Evolutionary conservation across 768 basidiomycete species (phyloP).

Genomic region (Rhodotorula taiwanensis): DNA sequence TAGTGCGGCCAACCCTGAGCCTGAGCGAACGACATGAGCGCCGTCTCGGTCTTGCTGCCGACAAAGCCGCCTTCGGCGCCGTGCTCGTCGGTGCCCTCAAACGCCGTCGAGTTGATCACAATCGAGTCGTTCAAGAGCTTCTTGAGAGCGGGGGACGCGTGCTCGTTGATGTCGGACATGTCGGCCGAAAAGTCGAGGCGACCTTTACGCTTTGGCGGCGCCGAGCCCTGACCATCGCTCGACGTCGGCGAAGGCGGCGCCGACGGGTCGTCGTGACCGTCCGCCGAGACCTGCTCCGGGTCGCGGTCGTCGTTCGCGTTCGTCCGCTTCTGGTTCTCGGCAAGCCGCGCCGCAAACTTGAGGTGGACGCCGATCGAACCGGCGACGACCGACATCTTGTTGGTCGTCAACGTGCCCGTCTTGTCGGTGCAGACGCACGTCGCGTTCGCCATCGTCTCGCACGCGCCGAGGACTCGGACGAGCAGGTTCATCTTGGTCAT

Average conservation of each 20-base stretch:
- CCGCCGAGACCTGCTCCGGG: constrained; percentile 27
- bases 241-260: constrained; percentile 1
- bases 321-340: constrained; percentile 62
- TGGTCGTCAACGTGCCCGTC: constrained; percentile 92
- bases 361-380: constrained; percentile 89
- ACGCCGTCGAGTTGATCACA: constrained; percentile 88
- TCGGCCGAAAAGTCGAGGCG: constrained; percentile 78
- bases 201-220: constrained; percentile 19
- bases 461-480: constrained; percentile 89
- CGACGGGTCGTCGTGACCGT: constrained; percentile 31
- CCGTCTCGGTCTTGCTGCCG: constrained; percentile 93
- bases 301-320: constrained; percentile 58
- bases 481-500: constrained; percentile 94
- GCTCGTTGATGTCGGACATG: constrained; percentile 58
- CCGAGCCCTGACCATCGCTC: constrained; percentile 24
- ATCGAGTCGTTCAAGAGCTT: constrained; percentile 76
- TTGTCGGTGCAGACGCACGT: constrained; percentile 94
- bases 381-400: constrained; percentile 91
- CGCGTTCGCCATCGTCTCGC: constrained; percentile 98
- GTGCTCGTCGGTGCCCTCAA: constrained; percentile 63
- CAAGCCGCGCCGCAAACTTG: constrained; percentile 78
- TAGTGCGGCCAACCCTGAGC: constrained; percentile 71
- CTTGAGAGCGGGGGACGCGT: constrained; percentile 58
- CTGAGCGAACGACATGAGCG: constrained; percentile 75
- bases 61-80: constrained; percentile 59